Conservation (phyloP, 1,139 yeast species). For the Hyphopichia pseudoburtonii region DNA sequence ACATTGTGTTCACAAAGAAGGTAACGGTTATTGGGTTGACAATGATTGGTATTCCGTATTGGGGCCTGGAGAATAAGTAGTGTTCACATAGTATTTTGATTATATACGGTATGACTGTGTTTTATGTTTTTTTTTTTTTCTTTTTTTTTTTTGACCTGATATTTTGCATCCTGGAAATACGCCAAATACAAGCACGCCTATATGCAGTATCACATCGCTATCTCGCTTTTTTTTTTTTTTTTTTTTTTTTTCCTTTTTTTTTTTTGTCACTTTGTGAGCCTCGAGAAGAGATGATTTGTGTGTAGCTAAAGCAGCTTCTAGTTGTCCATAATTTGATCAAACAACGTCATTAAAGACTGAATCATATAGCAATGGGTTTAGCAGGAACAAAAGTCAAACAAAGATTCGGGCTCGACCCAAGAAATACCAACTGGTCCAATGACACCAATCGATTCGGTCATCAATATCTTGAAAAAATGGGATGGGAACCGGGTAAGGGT, state of each 20-base stretch:
- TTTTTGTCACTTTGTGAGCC: too few relatives aligned
- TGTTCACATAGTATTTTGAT: background rate
- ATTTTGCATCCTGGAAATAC: too few relatives aligned
- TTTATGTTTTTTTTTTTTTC: background rate
- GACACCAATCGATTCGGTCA: conserved; percentile 85
- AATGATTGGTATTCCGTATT: conserved; percentile 54
- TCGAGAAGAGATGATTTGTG: too few relatives aligned
- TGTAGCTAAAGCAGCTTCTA: too few relatives aligned
- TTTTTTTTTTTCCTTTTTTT: conserved; percentile 3
- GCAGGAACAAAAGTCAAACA: conserved; percentile 84
- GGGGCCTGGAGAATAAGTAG: conserved; percentile 13
- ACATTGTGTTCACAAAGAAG: conserved; percentile 38
- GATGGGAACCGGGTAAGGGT: conserved; percentile 93
- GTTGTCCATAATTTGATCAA: too few relatives aligned
- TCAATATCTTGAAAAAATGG: conserved; percentile 73
- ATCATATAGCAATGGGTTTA: conserved; percentile 63
- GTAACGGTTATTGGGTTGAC: conserved; percentile 41
- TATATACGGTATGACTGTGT: background rate
- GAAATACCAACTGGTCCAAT: conserved; percentile 94
- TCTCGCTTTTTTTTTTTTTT: conserved; percentile 1
- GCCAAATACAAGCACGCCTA: too few relatives aligned
- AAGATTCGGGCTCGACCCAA: conserved; percentile 87
- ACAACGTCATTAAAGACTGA: too few relatives aligned
- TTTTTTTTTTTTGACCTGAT: background rate
- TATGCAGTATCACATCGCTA: conserved; percentile 4